Conservation (phyloP, 768 basidiomycete genomes). For the Termitomyces titanicus region DNA sequence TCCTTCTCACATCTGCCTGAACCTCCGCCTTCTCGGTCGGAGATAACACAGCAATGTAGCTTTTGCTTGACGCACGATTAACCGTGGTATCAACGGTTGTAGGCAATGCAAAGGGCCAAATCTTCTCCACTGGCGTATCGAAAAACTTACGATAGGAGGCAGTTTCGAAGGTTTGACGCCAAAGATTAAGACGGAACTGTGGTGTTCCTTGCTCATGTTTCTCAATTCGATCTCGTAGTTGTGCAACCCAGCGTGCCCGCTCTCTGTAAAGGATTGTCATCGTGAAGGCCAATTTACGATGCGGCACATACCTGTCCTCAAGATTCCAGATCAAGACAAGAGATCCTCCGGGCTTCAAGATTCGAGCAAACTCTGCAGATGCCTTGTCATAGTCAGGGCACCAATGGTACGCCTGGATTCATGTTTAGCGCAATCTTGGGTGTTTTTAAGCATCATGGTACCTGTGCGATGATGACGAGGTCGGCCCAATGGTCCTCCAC, state of each 20-base stretch:
- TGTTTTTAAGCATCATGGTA: constrained; percentile 17
- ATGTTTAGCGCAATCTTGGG: background rate
- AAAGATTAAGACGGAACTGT: constrained; percentile 74
- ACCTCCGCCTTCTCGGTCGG: constrained; percentile 57
- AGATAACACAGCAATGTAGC: constrained; percentile 69
- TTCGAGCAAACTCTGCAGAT: constrained; percentile 69
- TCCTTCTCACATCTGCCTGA: constrained; percentile 43
- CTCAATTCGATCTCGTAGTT: constrained; percentile 69
- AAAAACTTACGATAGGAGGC: constrained; percentile 59
- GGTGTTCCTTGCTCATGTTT: constrained; percentile 69
- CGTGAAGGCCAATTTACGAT: background rate
- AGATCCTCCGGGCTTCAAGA: constrained; percentile 72
- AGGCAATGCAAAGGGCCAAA: constrained; percentile 49
- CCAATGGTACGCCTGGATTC: constrained; percentile 82
- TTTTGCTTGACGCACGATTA: constrained; percentile 76
- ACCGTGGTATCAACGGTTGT: constrained; percentile 54
- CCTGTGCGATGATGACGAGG: constrained; percentile 75
- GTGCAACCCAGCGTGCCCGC: constrained; percentile 67
- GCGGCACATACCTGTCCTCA: constrained; percentile 60
- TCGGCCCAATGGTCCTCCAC: constrained; percentile 71
- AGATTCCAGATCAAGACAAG: constrained; percentile 88
- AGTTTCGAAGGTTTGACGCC: constrained; percentile 70
- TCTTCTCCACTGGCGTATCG: constrained; percentile 51
- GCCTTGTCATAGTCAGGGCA: constrained; percentile 76
- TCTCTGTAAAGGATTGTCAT: constrained; percentile 33